These are phyloP conservation scores for Jaltomata sinuosa DNA, from an alignment of 257 asterid species.

Conservation along the genomic window DNA sequence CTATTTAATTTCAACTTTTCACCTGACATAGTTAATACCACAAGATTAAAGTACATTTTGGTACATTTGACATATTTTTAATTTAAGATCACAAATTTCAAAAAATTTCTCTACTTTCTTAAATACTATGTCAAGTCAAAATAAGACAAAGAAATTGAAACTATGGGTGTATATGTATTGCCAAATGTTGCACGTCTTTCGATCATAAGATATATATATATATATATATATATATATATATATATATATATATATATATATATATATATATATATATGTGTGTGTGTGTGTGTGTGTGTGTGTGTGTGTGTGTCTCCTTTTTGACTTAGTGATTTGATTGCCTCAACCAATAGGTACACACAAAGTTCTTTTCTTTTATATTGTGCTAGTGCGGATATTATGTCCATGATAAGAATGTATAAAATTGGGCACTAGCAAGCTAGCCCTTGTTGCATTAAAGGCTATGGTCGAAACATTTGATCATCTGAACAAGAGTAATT, in stretches of 20 bases:
- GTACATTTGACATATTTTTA: too few relatives aligned
- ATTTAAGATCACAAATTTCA: too few relatives aligned
- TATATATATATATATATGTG: not conserved
- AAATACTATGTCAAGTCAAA: too few relatives aligned
- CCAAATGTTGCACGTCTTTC: not conserved
- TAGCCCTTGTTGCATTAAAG: not conserved
- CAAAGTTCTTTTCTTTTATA: not conserved
- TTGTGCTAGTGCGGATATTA: constrained; percentile 1
- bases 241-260: too few relatives aligned
- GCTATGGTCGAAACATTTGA: not conserved
- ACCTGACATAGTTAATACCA: too few relatives aligned
- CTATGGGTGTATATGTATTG: too few relatives aligned
- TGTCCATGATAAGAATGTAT: constrained; percentile 24
- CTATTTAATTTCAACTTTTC: too few relatives aligned
- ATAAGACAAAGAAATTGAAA: too few relatives aligned
- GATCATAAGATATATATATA: not conserved
- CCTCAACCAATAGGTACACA: constrained; percentile 19
- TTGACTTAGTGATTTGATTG: constrained; percentile 24
- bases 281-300: too few relatives aligned
- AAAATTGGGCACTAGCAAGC: constrained; percentile 9
- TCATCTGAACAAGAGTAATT: not conserved
- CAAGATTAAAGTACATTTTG: too few relatives aligned
- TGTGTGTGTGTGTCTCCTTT: constrained; percentile 11
- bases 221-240: too few relatives aligned
- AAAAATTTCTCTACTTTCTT: too few relatives aligned